These are phyloP conservation scores for Xylariales sp. DNA, from an alignment of 2,329 filamentous ascomycete species.

Conservation along the genomic window DNA sequence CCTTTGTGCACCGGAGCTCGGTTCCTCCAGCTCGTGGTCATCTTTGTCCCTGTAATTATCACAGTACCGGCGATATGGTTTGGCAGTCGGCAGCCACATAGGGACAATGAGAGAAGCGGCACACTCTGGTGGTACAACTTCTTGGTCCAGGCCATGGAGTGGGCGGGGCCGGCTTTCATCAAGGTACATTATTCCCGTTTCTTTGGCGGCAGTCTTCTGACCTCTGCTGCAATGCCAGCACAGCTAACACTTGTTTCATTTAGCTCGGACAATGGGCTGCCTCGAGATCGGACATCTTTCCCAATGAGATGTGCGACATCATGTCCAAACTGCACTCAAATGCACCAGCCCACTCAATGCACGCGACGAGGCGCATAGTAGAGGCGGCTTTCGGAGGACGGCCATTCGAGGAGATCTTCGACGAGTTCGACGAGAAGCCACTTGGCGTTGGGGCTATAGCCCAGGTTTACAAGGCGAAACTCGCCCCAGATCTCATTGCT, in stretches of 20 bases:
- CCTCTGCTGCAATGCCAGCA: not conserved
- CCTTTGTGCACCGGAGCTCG: conserved; percentile 81
- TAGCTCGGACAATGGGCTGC: conserved; percentile 97
- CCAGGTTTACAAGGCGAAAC: conserved; percentile 93
- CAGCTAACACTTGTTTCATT: conserved; percentile 12
- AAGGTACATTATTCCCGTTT: conserved; percentile 53
- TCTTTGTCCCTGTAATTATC: conserved; percentile 87
- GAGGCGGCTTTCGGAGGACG: conserved; percentile 76
- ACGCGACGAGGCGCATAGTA: conserved; percentile 74
- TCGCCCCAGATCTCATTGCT: conserved; percentile 72
- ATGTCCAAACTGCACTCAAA: conserved; percentile 96
- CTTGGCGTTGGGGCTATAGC: conserved; percentile 94
- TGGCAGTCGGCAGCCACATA: conserved; percentile 57
- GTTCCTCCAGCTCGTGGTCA: conserved; percentile 80
- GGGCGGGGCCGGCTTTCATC: conserved; percentile 64
- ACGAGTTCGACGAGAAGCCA: conserved; percentile 87
- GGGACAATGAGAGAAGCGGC: conserved; percentile 72
- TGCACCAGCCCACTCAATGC: conserved; percentile 84
- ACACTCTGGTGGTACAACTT: conserved; percentile 87
- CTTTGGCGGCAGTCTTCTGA: not conserved
- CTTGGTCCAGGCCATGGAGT: conserved; percentile 6
- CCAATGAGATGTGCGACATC: conserved; percentile 81
- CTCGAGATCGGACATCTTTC: conserved; percentile 93
- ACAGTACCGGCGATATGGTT: conserved; percentile 79
- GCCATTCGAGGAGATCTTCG: conserved; percentile 85